Conservation (phyloP, 2,329 filamentous ascomycete species). For the Pseudohalonectria lignicola region DNA sequence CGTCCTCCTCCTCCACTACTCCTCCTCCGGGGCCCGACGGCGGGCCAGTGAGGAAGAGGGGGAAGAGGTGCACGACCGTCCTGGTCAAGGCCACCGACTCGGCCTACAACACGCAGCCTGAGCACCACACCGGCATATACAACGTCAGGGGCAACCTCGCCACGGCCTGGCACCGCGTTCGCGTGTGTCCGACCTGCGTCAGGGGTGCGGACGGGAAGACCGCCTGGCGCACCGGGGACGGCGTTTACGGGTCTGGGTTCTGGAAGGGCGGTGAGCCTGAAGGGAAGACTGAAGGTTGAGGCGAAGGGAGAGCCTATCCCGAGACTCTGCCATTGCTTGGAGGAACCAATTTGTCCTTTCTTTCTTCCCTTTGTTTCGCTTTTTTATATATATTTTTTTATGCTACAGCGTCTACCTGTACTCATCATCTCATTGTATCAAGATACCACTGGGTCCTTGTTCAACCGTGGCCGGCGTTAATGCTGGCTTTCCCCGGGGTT, state of each 20-base stretch:
- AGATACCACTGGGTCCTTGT: no score
- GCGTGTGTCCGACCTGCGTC: conserved; percentile 20
- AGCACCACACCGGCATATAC: conserved; percentile 47
- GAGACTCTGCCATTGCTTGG: no score
- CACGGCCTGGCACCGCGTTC: conserved; percentile 55
- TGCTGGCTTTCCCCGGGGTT: no score
- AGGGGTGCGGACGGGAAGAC: conserved; percentile 10
- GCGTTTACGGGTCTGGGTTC: conserved; percentile 8
- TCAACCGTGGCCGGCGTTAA: no score
- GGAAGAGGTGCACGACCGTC: conserved; percentile 34
- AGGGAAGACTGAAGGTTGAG: no score
- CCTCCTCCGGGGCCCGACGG: no score
- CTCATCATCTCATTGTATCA: no score
- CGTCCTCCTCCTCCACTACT: neutral
- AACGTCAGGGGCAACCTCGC: conserved; percentile 55
- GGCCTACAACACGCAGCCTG: conserved; percentile 55
- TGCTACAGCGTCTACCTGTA: no score
- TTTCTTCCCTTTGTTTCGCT: no score
- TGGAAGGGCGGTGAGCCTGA: neutral
- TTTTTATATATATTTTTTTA: no score
- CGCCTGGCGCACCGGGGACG: conserved; percentile 14
- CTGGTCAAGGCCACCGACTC: conserved; percentile 58
- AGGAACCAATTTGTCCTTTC: no score
- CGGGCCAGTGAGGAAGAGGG: conserved; percentile 9
- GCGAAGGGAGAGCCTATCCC: no score